Evolutionary conservation across 2,329 filamentous ascomycete species (phyloP).

Genomic region (Plenodomus lindquistii): DNA sequence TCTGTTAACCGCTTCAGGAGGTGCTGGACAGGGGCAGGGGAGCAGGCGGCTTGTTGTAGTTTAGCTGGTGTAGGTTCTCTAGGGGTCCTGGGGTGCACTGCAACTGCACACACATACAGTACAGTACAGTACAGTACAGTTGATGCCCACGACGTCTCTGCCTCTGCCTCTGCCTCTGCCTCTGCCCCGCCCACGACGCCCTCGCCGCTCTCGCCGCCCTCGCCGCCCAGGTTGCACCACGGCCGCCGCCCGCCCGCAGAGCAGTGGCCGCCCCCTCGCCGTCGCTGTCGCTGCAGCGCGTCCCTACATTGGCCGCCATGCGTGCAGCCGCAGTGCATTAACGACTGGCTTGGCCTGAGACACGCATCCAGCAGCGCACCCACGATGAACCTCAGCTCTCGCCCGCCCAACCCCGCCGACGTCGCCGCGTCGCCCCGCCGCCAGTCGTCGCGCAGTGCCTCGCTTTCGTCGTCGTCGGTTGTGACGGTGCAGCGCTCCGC

Average conservation of each 20-base stretch:
- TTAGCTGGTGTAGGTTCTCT: too few relatives aligned
- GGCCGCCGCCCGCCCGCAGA: constrained; percentile 6
- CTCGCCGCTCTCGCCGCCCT: not conserved
- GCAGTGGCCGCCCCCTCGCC: constrained; percentile 1
- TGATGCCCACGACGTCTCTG: not conserved
- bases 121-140: too few relatives aligned
- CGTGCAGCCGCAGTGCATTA: constrained; percentile 29
- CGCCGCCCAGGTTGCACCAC: constrained; percentile 8
- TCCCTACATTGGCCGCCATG: constrained; percentile 34
- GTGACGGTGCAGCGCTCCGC: constrained; percentile 49
- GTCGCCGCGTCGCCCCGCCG: constrained; percentile 21
- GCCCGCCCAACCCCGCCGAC: constrained; percentile 5
- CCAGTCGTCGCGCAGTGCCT: constrained; percentile 48
- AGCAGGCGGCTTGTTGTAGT: too few relatives aligned
- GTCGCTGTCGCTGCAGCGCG: constrained; percentile 16
- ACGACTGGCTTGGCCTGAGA: constrained; percentile 35
- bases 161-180: not conserved
- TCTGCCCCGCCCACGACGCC: not conserved
- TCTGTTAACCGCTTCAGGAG: not conserved
- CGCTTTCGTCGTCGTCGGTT: constrained; percentile 50
- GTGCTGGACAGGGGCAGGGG: not conserved
- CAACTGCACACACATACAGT: not conserved
- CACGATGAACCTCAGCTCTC: constrained; percentile 29
- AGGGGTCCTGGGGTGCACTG: too few relatives aligned
- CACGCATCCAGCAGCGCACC: constrained; percentile 18